A percentile compares a stretch with the other conserved stretches of the same genome.
Conservation (phyloP, 495 filamentous ascomycete species). For the Cercophora newfieldiana region DNA sequence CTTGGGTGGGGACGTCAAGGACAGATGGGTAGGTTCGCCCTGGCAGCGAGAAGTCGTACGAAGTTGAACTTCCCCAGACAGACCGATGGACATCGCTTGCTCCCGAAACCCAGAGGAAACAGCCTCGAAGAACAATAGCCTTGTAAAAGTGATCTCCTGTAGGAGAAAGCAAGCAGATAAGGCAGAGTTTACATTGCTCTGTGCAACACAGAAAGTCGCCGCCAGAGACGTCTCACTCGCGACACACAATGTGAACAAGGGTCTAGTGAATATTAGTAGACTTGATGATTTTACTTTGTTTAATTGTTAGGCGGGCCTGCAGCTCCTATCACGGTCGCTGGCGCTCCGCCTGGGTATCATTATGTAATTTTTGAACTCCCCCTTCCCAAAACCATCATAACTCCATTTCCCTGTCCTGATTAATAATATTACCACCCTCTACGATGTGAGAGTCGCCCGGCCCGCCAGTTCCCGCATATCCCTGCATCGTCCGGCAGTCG, state of each 20-base stretch:
- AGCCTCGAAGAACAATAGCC: too few species aligned
- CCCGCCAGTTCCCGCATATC: constrained; percentile 32
- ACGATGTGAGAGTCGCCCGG: constrained; percentile 23
- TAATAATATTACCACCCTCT: not conserved
- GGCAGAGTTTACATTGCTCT: too few species aligned
- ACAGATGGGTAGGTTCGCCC: too few species aligned
- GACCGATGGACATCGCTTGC: too few species aligned
- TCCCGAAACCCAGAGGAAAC: too few species aligned
- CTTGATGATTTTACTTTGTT: not conserved
- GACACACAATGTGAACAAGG: too few species aligned
- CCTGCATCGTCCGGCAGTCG: constrained; percentile 34
- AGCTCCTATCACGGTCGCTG: not conserved
- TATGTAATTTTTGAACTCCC: constrained; percentile 2
- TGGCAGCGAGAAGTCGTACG: too few species aligned
- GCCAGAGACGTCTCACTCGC: not conserved
- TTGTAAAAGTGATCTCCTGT: too few species aligned
- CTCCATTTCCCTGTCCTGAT: not conserved
- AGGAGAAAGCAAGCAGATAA: too few species aligned
- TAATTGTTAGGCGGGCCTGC: not conserved
- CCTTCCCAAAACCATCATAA: constrained; percentile 10
- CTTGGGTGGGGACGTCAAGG: too few species aligned
- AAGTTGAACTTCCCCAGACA: too few species aligned
- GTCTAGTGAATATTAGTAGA: not conserved
- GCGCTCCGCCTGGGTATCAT: constrained; percentile 13
- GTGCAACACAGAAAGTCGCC: not conserved